Percentiles rank a stretch among this genome's conserved stretches.
Evolutionary conservation across 768 basidiomycete species (phyloP).

Genomic region (Rhodocollybia butyracea): DNA sequence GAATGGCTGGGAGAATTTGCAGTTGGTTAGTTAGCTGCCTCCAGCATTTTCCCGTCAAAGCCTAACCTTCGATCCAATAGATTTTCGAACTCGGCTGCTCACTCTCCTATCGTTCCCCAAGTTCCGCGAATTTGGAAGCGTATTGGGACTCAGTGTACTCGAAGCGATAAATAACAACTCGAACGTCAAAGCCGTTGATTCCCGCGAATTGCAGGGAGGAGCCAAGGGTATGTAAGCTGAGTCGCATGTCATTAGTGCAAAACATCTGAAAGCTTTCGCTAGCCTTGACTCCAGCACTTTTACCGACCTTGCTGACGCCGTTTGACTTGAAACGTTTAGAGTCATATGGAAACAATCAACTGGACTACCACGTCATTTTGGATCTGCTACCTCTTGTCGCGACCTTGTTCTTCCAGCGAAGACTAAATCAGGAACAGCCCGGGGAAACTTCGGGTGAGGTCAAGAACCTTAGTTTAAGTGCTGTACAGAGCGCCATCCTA

Average conservation of each 20-base stretch:
- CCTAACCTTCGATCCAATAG: constrained; percentile 34
- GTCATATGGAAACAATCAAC: constrained; percentile 92
- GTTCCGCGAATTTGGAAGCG: constrained; percentile 90
- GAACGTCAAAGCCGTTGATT: constrained; percentile 48
- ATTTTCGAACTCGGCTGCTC: constrained; percentile 90
- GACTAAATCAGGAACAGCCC: constrained; percentile 27
- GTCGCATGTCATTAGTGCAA: not conserved
- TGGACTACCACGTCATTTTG: constrained; percentile 95
- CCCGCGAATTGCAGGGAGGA: constrained; percentile 19
- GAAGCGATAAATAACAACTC: constrained; percentile 66
- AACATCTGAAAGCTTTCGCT: not conserved
- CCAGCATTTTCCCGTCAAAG: not conserved
- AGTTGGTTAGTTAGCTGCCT: constrained; percentile 65
- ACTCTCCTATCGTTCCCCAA: constrained; percentile 82
- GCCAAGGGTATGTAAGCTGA: constrained; percentile 39
- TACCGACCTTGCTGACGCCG: constrained; percentile 70
- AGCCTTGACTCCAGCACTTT: constrained; percentile 35
- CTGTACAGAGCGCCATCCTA: constrained; percentile 89
- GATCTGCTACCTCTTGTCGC: constrained; percentile 85
- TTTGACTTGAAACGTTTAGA: constrained; percentile 96
- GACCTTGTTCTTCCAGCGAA: constrained; percentile 79
- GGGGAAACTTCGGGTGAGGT: constrained; percentile 25
- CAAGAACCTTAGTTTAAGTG: constrained; percentile 66
- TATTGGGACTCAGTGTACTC: constrained; percentile 82
- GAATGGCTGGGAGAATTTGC: constrained; percentile 90